Percentiles rank a stretch among this genome's conserved stretches.
Conservation (phyloP, 1,139 yeast genomes). For the Suhomyces coccinellae region DNA sequence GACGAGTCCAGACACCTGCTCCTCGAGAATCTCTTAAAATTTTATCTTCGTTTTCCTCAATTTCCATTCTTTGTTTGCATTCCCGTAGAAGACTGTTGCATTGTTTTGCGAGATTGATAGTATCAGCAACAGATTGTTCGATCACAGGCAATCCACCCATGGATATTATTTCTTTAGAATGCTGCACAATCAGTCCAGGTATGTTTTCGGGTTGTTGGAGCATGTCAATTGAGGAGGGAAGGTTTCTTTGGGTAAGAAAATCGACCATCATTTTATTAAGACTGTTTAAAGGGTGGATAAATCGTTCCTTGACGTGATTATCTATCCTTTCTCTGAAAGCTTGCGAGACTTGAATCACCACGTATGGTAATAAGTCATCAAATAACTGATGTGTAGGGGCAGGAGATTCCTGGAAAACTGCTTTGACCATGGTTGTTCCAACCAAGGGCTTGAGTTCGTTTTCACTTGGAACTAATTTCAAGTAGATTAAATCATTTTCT, state of each 20-base stretch:
- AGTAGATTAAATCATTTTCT: slow-evolving; percentile 79
- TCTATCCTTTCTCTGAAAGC: slow-evolving; percentile 71
- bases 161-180: slow-evolving; percentile 54
- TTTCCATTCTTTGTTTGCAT: slow-evolving; percentile 46
- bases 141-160: slow-evolving; percentile 54
- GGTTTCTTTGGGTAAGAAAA: slow-evolving; percentile 43
- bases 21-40: slow-evolving; percentile 46
- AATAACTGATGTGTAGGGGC: slow-evolving; percentile 41
- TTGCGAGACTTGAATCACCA: slow-evolving; percentile 64
- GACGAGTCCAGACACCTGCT: slow-evolving; percentile 49
- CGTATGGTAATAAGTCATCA: slow-evolving; percentile 61
- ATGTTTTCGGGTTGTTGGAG: slow-evolving; percentile 62
- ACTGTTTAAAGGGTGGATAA: slow-evolving; percentile 53
- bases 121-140: slow-evolving; percentile 45
- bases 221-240: slow-evolving; percentile 68
- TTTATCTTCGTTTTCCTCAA: slow-evolving; percentile 60
- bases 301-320: slow-evolving; percentile 49
- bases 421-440: slow-evolving; percentile 59
- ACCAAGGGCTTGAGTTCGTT: slow-evolving; percentile 44
- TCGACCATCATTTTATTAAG: slow-evolving; percentile 49
- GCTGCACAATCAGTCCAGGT: slow-evolving; percentile 57
- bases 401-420: slow-evolving; percentile 41
- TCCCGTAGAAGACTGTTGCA: slow-evolving; percentile 42
- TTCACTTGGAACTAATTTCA: slow-evolving; percentile 59
- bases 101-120: slow-evolving; percentile 43